Base-by-base conservation (phyloP, 148 eudicot species). In the Rhododendron griersonianum region DNA sequence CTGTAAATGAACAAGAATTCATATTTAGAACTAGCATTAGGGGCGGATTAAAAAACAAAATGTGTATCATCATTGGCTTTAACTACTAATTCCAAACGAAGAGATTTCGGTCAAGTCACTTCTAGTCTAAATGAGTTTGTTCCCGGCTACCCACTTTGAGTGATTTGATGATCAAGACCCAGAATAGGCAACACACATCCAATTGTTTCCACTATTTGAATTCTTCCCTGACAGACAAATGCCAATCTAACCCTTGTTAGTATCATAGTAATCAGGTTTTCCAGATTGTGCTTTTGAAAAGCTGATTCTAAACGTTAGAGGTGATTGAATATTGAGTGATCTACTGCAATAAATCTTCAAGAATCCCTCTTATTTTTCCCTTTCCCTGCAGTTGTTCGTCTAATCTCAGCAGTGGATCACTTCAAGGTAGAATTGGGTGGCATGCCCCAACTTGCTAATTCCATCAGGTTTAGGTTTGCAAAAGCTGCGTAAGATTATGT, bases 1-100 rank as follows among this genome's bases (percentile, higher is more conserved):
- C 94, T 92, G 85, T 59, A 55, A 85, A 50, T 2, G 13, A 83
- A 82, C 47, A 79, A 48, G 13, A 4, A 61, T 1, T 33, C 9
- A 47, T 37, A 33, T 16, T 45, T 44, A 65, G 37, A 11, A 71
- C 33, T n/a, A 11, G 74, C 74, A 67, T 2, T 67, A n/a, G 74
- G 74, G 74, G 0, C 33, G 0, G 5, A 67, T 23, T 25, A 67
- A 67, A 33, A 65, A 71, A 35, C 74, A 33, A 30, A 30, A 3
- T 33, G 39, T 33, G 41, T 71, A 13, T 4, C 39, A 33, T 71
- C 7, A 33, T 30, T 30, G 5, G 14, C 37, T 69, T 28, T 69
- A 69, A 69, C 7, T 28, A 28, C 41, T 15, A 33, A 14, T 71
- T 30, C 41, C 19, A 71, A 71, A 1, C 1, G 1, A 30, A 71